Evolutionary conservation across 2,329 filamentous ascomycete genomes (phyloP).

Genomic region (Cladosporium sp.): DNA sequence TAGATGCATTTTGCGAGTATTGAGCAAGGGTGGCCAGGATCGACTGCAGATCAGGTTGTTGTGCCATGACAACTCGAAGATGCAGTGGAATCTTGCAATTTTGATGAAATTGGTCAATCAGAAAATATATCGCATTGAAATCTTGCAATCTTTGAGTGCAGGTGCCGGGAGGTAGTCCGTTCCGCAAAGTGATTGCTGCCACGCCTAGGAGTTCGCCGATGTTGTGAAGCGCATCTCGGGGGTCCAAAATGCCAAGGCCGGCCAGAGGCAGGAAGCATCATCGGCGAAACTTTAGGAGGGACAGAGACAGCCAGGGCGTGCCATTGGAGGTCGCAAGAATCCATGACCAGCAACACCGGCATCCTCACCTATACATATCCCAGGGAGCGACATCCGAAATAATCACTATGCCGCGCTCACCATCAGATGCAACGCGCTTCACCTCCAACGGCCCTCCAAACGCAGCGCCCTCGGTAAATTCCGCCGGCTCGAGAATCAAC

Average conservation of each 20-base stretch:
- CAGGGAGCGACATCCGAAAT: background rate
- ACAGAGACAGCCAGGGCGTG: background rate
- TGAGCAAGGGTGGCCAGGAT: constrained; percentile 31
- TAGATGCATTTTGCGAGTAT: background rate
- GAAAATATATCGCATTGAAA: too few relatives aligned
- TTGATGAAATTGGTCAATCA: too few relatives aligned
- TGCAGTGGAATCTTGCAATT: too few relatives aligned
- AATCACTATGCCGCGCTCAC: constrained; percentile 55
- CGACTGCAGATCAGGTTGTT: constrained; percentile 25
- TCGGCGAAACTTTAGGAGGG: constrained; percentile 11
- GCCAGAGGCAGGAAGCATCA: constrained; percentile 3
- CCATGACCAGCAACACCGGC: background rate
- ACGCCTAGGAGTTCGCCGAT: too few relatives aligned
- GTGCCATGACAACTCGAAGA: background rate
- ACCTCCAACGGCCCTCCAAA: constrained; percentile 54
- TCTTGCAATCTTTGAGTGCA: too few relatives aligned
- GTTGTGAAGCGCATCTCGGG: too few relatives aligned
- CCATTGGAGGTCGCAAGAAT: background rate
- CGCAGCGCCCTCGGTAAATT: constrained; percentile 11
- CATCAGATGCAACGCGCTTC: constrained; percentile 75
- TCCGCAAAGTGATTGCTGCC: too few relatives aligned
- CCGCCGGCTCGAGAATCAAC: constrained; percentile 22
- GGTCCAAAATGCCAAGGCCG: background rate
- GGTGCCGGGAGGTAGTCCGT: too few relatives aligned
- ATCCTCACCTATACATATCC: background rate